Evolutionary conservation across 768 basidiomycete genomes (phyloP).

Genomic region (Rossbeevera mucosa): DNA sequence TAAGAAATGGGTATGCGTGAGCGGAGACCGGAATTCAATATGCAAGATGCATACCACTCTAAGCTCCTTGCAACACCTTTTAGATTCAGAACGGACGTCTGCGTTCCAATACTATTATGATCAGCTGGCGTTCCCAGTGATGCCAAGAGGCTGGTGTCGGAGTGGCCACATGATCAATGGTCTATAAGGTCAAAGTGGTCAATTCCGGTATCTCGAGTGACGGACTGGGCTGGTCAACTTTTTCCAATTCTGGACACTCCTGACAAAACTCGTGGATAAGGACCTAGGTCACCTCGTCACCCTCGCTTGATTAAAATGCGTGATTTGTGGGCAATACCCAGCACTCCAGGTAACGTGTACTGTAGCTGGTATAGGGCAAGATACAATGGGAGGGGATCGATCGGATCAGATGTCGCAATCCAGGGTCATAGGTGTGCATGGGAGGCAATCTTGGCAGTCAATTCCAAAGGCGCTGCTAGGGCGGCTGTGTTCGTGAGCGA

Average conservation of each 20-base stretch:
- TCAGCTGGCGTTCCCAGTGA: neutral
- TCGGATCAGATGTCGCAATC: conserved; percentile 16
- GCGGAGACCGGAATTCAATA: neutral
- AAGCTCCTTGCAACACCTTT: neutral
- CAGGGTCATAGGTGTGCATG: neutral
- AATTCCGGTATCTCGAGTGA: conserved; percentile 2
- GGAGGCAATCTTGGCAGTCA: neutral
- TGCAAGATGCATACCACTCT: neutral
- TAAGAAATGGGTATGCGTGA: neutral
- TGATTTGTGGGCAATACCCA: neutral
- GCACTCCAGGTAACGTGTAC: conserved; percentile 10
- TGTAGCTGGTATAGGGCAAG: conserved; percentile 4
- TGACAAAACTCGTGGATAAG: conserved; percentile 9
- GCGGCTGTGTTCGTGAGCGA: neutral
- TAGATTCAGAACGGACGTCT: neutral
- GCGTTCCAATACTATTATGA: neutral
- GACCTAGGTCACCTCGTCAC: conserved; percentile 26
- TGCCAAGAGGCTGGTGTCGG: conserved; percentile 4
- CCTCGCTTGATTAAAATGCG: conserved; percentile 4
- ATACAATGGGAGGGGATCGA: conserved; percentile 14
- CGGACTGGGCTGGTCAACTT: neutral
- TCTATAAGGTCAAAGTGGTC: neutral
- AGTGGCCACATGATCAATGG: conserved; percentile 8
- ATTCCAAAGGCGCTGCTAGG: neutral
- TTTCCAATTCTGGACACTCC: neutral